These are phyloP conservation scores for Chrysanthemum lavandulifolium DNA, from an alignment of 129 eudicot species.

Conservation along the genomic window DNA sequence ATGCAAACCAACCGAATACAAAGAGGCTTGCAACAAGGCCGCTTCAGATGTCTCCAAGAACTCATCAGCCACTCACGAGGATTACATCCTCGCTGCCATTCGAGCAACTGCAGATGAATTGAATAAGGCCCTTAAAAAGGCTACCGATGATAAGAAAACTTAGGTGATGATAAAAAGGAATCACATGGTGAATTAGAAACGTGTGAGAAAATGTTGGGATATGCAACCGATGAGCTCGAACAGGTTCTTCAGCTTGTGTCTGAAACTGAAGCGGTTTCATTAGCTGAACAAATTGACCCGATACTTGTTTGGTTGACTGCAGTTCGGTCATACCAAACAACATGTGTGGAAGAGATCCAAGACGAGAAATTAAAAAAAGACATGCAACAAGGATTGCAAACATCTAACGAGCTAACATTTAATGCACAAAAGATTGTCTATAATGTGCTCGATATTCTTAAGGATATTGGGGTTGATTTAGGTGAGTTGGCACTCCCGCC, in stretches of 20 bases:
- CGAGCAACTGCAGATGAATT: slow-evolving; percentile 54
- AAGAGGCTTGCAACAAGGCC: slow-evolving; percentile 54
- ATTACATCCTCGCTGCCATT: slow-evolving; percentile 49
- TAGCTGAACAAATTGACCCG: slow-evolving; percentile 40
- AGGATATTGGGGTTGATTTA: slow-evolving; percentile 33
- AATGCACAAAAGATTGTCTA: slow-evolving; percentile 56
- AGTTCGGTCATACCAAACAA: slow-evolving; percentile 34
- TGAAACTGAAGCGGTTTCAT: slow-evolving; percentile 35
- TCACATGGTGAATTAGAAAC: slow-evolving; percentile 42
- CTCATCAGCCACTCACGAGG: slow-evolving; percentile 53
- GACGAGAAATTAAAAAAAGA: slow-evolving; percentile 39
- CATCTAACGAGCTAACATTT: slow-evolving; percentile 60
- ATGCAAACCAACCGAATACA: slow-evolving; percentile 48
- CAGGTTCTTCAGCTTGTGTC: slow-evolving; percentile 41
- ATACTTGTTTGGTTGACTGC: slow-evolving; percentile 58
- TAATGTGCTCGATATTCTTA: slow-evolving; percentile 36
- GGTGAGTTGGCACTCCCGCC: slow-evolving; percentile 25
- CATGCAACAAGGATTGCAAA: slow-evolving; percentile 40
- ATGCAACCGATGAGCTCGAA: slow-evolving; percentile 46
- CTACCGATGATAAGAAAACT: slow-evolving; percentile 32
- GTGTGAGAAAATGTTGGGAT: slow-evolving; percentile 56
- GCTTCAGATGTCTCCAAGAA: slow-evolving; percentile 47
- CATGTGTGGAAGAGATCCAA: slow-evolving; percentile 47
- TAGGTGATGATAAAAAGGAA: slow-evolving; percentile 34
- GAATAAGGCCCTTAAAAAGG: slow-evolving; percentile 40